Base-by-base conservation (phyloP, 2,329 filamentous ascomycete species). In the Alternaria sp. region DNA sequence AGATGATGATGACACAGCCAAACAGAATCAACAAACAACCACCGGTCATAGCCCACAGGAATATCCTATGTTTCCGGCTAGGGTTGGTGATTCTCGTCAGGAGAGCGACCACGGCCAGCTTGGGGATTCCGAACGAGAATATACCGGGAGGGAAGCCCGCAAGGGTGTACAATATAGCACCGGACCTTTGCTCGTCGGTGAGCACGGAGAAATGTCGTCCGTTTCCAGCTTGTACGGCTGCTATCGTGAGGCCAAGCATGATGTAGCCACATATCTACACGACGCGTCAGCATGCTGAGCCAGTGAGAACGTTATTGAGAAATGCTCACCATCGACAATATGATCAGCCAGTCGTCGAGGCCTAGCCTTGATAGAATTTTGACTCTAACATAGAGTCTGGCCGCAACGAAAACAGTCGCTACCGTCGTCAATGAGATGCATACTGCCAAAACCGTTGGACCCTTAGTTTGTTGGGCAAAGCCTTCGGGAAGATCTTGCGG, bases 211-310 rank as follows among this genome's bases (percentile, higher is more conserved):
- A 54, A 30, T 40, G 51, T 25, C 32, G 30, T 21, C 51, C 51
- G 6, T 54, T 43, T n/a, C 32, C 51, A 40, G 51, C 17, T 15
- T n/a, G 30, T 11, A 54, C 51, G 7, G 51, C 51, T 26, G 51
- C 51, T 54, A 54, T 54, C 19, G 51, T 40, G 9, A 54, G 51
- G 19, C 51, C 51, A 40, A 54, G 51, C 51, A 43, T 54, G 13
- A 25, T 23, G 30, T 54, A 40, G 28, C 51, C 51, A 25, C 51
- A 54, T n/a, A 43, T n/a, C 51, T 54, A 21, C 12, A 21, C 13
- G 19, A n/a, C 25, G 13, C 13, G 4, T 54, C 51, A 54, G 32
- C 30, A 21, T 11, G 51, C n/a, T 15, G 19, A 17, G n/a, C 15
- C 6, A 23, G 21, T 25, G 13, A 12, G 19, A 36, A 10, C 6